A percentile compares a stretch with the other conserved stretches of the same genome.
Evolutionary conservation across 129 eudicot species (phyloP).

Genomic region (Chrysanthemum lavandulifolium): DNA sequence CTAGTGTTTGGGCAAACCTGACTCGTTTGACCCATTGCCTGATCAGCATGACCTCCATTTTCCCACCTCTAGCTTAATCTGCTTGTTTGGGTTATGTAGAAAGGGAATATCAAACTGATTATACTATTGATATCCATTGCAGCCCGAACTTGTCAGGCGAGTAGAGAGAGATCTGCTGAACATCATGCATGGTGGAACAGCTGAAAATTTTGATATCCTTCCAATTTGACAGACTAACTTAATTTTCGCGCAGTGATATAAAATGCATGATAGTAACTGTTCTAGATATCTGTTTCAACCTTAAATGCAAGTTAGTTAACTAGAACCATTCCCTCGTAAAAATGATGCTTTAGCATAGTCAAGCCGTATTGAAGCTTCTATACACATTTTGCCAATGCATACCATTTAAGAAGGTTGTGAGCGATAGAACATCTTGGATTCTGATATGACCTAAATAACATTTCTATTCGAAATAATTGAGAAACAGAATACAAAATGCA

Average conservation of each 20-base stretch:
- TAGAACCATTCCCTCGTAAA: not conserved
- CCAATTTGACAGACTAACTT: not conserved
- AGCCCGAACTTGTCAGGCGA: slow-evolving; percentile 94
- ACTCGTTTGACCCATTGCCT: not conserved
- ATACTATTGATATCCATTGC: slow-evolving; percentile 25
- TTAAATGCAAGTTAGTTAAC: not conserved
- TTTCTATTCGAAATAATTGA: no score
- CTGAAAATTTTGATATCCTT: slow-evolving; percentile 84
- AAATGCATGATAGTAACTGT: slow-evolving; percentile 2
- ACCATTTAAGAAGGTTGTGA: not conserved
- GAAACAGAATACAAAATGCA: no score
- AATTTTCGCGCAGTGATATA: not conserved
- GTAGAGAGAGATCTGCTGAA: slow-evolving; percentile 68
- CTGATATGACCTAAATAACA: no score
- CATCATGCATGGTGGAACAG: slow-evolving; percentile 86
- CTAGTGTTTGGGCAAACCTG: not conserved
- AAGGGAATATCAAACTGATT: slow-evolving; percentile 6
- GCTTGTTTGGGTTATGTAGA: not conserved
- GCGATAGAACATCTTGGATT: not conserved
- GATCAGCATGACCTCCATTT: not conserved
- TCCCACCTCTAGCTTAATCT: not conserved
- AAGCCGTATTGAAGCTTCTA: not conserved
- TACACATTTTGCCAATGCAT: not conserved
- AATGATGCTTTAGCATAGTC: not conserved
- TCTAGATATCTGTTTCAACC: not conserved